Percentiles rank a stretch among this genome's conserved stretches.
phyloP scores from a whole-genome alignment of 2,329 filamentous ascomycete genomes.

The Colletotrichum plurivorum region DNA sequence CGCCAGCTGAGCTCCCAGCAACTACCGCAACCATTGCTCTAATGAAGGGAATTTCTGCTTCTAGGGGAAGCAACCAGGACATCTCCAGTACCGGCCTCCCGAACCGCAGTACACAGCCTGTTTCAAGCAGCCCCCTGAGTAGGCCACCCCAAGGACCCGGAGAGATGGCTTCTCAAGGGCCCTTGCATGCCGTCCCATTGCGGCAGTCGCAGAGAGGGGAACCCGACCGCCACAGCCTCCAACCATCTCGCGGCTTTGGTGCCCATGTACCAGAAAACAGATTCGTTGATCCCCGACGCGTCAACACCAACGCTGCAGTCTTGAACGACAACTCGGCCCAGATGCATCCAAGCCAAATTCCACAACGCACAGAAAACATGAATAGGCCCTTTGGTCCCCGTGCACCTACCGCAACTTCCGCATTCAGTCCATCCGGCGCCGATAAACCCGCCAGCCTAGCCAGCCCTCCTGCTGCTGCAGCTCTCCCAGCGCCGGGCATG shows the following conservation, averaged over 20 bases:
- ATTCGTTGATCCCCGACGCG: constrained; percentile 13
- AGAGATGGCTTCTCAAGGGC: constrained; percentile 12
- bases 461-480: constrained; percentile 47
- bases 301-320: neutral
- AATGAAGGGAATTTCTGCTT: constrained; percentile 22
- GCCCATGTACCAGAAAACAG: constrained; percentile 15
- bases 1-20: constrained; percentile 34
- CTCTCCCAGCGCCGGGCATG: constrained; percentile 46
- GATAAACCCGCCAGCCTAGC: constrained; percentile 43
- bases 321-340: constrained; percentile 17
- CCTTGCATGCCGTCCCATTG: constrained; percentile 22
- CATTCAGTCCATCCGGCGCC: constrained; percentile 11
- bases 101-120: constrained; percentile 21
- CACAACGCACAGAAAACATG: constrained; percentile 22
- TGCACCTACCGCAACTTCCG: constrained; percentile 13
- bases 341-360: constrained; percentile 18
- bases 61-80: constrained; percentile 15
- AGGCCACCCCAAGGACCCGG: constrained; percentile 28
- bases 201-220: constrained; percentile 25
- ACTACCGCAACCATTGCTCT: constrained; percentile 32
- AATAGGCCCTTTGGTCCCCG: constrained; percentile 16
- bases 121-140: constrained; percentile 37
- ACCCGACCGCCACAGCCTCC: constrained; percentile 10
- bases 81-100: constrained; percentile 13
- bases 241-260: neutral